Conservation (phyloP, 1,284 basidiomycete genomes). For the Somion occarium region DNA sequence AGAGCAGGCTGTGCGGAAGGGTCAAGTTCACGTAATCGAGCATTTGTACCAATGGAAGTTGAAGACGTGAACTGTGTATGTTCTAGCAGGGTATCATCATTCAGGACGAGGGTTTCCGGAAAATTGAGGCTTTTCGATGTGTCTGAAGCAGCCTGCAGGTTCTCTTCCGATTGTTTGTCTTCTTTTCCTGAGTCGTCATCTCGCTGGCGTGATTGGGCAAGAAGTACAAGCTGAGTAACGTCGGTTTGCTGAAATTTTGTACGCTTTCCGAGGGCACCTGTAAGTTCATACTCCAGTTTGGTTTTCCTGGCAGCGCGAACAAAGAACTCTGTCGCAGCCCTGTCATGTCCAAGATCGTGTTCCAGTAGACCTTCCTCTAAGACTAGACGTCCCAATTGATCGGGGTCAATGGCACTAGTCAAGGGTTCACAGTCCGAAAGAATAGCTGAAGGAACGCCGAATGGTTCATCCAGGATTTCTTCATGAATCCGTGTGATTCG, state of each 20-base stretch:
- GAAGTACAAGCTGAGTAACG: conserved; percentile 87
- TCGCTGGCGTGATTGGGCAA: conserved; percentile 76
- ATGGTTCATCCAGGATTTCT: conserved; percentile 84
- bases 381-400: conserved; percentile 66
- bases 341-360: conserved; percentile 73
- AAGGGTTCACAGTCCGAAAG: conserved; percentile 48
- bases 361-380: conserved; percentile 82
- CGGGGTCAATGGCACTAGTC: conserved; percentile 39
- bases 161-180: conserved; percentile 17
- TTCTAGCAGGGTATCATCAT: conserved; percentile 97
- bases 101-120: conserved; percentile 81
- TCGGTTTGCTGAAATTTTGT: conserved; percentile 93
- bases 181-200: conserved; percentile 28
- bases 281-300: conserved; percentile 86
- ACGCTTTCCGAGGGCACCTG: conserved; percentile 89
- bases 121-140: conserved; percentile 74
- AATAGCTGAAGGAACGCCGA: conserved; percentile 50
- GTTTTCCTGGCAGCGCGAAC: conserved; percentile 75
- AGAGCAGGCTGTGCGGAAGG: conserved; percentile 82
- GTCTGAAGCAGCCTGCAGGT: conserved; percentile 3
- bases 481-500: conserved; percentile 75
- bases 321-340: conserved; percentile 76
- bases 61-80: conserved; percentile 87
- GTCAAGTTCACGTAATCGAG: conserved; percentile 62
- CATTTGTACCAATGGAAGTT: conserved; percentile 28